Conservation (phyloP, 2,329 filamentous ascomycete species). For the Neofusicoccum kwambonambiense region DNA sequence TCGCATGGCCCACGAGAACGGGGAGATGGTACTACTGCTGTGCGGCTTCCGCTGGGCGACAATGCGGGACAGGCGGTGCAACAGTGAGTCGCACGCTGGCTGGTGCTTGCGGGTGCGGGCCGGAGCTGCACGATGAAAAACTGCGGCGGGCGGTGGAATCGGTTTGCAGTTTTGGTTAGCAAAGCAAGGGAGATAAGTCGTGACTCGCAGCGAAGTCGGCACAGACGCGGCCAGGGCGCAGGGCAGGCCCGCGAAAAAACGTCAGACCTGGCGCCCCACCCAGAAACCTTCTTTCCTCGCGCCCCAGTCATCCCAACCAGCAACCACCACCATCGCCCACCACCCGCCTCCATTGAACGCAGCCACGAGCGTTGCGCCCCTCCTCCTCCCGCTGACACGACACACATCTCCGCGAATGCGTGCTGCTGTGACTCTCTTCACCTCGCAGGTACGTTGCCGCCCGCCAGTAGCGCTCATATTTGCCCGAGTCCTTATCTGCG, state of each 20-base stretch:
- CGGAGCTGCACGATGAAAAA: neutral
- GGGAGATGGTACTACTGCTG: neutral
- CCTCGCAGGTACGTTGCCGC: slow-evolving; percentile 50
- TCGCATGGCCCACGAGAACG: neutral
- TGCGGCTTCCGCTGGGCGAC: neutral
- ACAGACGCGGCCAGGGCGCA: too few relatives aligned
- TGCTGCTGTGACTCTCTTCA: slow-evolving; percentile 52
- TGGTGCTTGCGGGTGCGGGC: too few relatives aligned
- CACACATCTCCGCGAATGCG: slow-evolving; percentile 37
- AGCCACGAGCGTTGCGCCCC: slow-evolving; percentile 10
- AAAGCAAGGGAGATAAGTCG: neutral
- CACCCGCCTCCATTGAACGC: neutral
- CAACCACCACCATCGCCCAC: neutral
- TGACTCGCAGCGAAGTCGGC: slow-evolving; percentile 6
- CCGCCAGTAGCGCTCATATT: neutral
- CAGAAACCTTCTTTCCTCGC: neutral
- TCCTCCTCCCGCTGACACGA: neutral
- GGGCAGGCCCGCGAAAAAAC: neutral
- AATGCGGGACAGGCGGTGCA: neutral
- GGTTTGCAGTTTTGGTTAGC: slow-evolving; percentile 10
- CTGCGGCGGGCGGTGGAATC: neutral
- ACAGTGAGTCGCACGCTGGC: neutral
- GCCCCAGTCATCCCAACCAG: neutral
- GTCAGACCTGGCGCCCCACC: slow-evolving; percentile 5
- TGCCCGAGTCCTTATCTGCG: slow-evolving; percentile 15